Base-by-base conservation (phyloP, 1,139 yeast species). In the Suhomyces bokatorum region DNA sequence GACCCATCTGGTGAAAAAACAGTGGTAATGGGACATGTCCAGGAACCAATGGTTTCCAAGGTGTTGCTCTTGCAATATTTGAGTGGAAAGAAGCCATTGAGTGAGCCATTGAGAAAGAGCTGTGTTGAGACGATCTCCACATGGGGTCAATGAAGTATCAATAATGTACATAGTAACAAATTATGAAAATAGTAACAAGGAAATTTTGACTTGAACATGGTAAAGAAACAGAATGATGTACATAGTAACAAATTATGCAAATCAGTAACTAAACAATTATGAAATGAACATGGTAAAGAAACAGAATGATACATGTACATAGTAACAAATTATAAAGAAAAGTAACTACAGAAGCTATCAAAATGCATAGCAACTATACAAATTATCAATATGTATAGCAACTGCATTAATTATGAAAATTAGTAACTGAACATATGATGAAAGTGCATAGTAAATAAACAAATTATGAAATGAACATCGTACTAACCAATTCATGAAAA, bases 51-150 rank as follows among this genome's bases (percentile, higher is more conserved):
- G 29, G 71, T 84, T 7, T 67, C 82, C 24, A 78, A 76, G 48
- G 67, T 80, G 40, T 69, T 84, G 53, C 71, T 83, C 51, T 66
- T 82, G 51, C 84, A 79, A 62, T 85, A 85, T 57, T 65, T 84
- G 49, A 72, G 82, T 46, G 86, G 84, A 2, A 65, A 64, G 37
- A 77, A 74, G 53, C 90, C 90, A n/a, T 75, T 84, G 54, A 52
- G 56, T 38, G 69, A 63, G 46, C 63, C 70, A 5, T 63, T 70
- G 51, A 64, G 72, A 50, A 50, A 55, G 35, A 70, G 72, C 47
- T 65, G 71, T 51, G 60, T 62, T n/a, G 60, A 60, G 37, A 70
- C 70, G 4, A 53, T 64, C 40, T 22, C 35, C 26, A 36, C 15
- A 44, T 44, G 16, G 50, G 49, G 30, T 16, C 12, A 24, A 10